phyloP scores from a whole-genome alignment of 2,329 filamentous ascomycete genomes.

The Myriosclerotinia scirpicola region DNA sequence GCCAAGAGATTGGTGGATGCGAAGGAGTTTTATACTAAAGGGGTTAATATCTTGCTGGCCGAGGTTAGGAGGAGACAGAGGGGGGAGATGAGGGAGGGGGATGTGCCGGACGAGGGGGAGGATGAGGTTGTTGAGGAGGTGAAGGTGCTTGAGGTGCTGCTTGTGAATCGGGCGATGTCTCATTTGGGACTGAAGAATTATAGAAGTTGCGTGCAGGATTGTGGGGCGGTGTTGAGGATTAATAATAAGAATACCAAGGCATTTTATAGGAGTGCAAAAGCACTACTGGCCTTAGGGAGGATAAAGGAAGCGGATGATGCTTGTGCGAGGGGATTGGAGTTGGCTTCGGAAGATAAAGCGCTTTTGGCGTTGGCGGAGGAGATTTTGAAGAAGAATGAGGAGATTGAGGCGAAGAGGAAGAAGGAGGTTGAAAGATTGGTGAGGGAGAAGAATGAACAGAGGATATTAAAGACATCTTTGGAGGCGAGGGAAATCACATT shows the following conservation, averaged over 20 bases:
- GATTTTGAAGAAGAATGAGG: slow-evolving; percentile 58
- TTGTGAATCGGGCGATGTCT: slow-evolving; percentile 86
- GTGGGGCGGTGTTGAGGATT: slow-evolving; percentile 72
- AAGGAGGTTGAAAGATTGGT: slow-evolving; percentile 57
- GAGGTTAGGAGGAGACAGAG: slow-evolving; percentile 59
- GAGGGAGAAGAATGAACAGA: slow-evolving; percentile 55
- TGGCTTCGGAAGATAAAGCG: slow-evolving; percentile 70
- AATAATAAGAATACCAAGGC: slow-evolving; percentile 86
- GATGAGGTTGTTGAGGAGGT: slow-evolving; percentile 51
- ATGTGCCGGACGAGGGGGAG: slow-evolving; percentile 43
- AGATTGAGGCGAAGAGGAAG: slow-evolving; percentile 55
- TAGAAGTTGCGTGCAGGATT: slow-evolving; percentile 81
- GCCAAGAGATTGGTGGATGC: slow-evolving; percentile 76
- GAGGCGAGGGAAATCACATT: slow-evolving; percentile 68
- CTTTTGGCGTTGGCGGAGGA: slow-evolving; percentile 63
- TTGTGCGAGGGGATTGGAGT: slow-evolving; percentile 67
- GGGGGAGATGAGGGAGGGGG: slow-evolving; percentile 45
- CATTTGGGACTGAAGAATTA: slow-evolving; percentile 89
- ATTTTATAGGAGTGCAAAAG: slow-evolving; percentile 79
- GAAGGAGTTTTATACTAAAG: slow-evolving; percentile 88
- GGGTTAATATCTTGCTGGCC: slow-evolving; percentile 67
- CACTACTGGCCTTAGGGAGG: slow-evolving; percentile 76
- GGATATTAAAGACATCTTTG: slow-evolving; percentile 65
- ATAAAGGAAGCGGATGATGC: slow-evolving; percentile 78
- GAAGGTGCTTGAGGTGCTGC: slow-evolving; percentile 69